These are phyloP conservation scores for Gelatoporia subvermispora DNA, from an alignment of 768 basidiomycete species.

Conservation along the genomic window DNA sequence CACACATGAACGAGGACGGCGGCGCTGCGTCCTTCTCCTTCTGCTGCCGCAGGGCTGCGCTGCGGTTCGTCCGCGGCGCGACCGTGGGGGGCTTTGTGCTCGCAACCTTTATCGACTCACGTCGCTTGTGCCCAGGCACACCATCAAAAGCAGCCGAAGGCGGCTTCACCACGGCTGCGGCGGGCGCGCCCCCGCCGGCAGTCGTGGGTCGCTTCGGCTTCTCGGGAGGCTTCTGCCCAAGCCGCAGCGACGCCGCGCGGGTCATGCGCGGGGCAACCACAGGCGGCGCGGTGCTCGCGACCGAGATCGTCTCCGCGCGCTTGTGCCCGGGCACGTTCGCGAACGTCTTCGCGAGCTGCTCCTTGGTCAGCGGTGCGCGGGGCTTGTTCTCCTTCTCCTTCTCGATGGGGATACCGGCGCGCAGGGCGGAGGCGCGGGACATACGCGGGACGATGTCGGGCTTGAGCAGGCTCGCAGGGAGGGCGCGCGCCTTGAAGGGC, in stretches of 20 bases:
- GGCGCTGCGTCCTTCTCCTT: conserved; percentile 45
- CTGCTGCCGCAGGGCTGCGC: conserved; percentile 34
- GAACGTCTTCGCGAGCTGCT: conserved; percentile 59
- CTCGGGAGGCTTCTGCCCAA: conserved; percentile 40
- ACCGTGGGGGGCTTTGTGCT: conserved; percentile 40
- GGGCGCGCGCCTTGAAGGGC: conserved; percentile 59
- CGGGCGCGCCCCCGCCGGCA: conserved; percentile 15
- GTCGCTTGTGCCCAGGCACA: conserved; percentile 80
- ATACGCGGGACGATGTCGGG: conserved; percentile 77
- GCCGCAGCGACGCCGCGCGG: conserved; percentile 63
- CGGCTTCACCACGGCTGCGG: conserved; percentile 30
- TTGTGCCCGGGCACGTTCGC: conserved; percentile 81
- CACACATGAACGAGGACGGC: conserved; percentile 69
- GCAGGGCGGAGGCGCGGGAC: conserved; percentile 68
- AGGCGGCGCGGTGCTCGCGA: conserved; percentile 74
- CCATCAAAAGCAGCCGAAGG: conserved; percentile 54
- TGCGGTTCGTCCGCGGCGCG: conserved; percentile 40
- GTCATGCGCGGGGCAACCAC: conserved; percentile 70
- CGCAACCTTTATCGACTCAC: conserved; percentile 69
- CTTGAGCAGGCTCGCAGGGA: conserved; percentile 54
- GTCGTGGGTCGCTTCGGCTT: conserved; percentile 11
- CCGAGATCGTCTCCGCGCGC: conserved; percentile 57
- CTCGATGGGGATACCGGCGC: conserved; percentile 53
- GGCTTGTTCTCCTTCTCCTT: conserved; percentile 35
- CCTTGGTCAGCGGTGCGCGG: conserved; percentile 55